Base-by-base conservation (phyloP, 768 basidiomycete genomes). In the Sporobolomyces roseus region DNA sequence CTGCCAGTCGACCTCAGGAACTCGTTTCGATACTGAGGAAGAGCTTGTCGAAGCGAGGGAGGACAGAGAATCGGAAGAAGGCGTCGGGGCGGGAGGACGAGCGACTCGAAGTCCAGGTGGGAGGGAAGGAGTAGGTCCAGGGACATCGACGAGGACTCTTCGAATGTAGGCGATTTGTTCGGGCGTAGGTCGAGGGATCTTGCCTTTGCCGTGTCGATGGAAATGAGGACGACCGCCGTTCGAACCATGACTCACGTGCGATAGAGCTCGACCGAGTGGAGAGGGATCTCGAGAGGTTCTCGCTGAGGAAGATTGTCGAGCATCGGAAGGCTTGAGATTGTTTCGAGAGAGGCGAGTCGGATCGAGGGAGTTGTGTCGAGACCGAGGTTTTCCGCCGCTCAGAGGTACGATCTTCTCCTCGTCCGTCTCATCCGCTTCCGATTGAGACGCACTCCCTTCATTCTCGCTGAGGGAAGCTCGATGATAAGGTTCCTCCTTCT, bases 111-210 rank as follows among this genome's bases (percentile, higher is more conserved):
- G 59, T 2, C 70, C 65, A 8, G 67, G 52, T 4, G 74, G 69
- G 4, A 71, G 60, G 0, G 74, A 56, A 17, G 48, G 49, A 10
- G 54, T 54, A 19, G 75, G 67, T 2, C 61, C 66, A 5, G 75
- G 75, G 4, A 76, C 55, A 46, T 75, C 73, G 36, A 69, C 71
- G 36, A 76, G 65, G 6, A 75, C 63, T 48, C 59, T 54, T 27
- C 70, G 69, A 60, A 76, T 74, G 60, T 76, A 76, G 1, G 69
- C 68, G 25, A 71, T 27, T 62, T 76, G 73, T 51, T 75, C 75
- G 12, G 32, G 17, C 1, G 68, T 68, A 29, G 74, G 73, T 35
- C 70, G 70, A 0, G 70, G 65, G 49, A 73, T 73, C 67, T 69
- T 69, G 29, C 64, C 46, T 17, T 62, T 62, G 30, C 61, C 64